These are phyloP conservation scores for Lasiodiplodia theobromae DNA, from an alignment of 2,329 filamentous ascomycete species.

Conservation along the genomic window DNA sequence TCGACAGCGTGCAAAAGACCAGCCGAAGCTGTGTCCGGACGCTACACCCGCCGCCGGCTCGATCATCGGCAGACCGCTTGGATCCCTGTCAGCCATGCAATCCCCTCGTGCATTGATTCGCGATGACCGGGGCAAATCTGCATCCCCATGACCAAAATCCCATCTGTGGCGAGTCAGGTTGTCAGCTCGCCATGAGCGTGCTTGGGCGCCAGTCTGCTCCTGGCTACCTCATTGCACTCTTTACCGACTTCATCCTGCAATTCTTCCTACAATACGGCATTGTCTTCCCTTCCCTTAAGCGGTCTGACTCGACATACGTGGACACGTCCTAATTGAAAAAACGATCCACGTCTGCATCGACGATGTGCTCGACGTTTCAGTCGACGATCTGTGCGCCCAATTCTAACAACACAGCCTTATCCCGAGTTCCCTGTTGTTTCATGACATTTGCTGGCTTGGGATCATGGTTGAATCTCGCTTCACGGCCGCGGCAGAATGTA, in stretches of 20 bases:
- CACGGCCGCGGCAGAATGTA: not conserved
- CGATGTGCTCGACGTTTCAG: not conserved
- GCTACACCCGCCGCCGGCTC: not conserved
- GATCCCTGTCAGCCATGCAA: conserved; percentile 4
- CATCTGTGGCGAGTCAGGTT: conserved; percentile 9
- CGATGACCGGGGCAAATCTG: conserved; percentile 10
- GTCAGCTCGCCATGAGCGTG: not conserved
- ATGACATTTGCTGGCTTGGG: not conserved
- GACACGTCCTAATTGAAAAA: not conserved
- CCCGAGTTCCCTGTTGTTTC: not conserved
- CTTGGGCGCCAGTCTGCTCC: not conserved
- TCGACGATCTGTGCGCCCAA: not conserved
- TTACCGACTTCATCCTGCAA: not conserved
- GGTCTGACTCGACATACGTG: conserved; percentile 6
- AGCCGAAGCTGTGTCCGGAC: conserved; percentile 1
- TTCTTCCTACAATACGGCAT: not conserved
- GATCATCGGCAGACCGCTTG: not conserved
- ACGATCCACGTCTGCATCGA: conserved; percentile 6
- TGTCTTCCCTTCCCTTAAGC: not conserved
- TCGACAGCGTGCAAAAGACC: not conserved
- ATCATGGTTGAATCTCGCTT: conserved; percentile 5
- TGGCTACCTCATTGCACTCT: not conserved
- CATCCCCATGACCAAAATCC: conserved; percentile 15
- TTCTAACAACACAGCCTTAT: not conserved
- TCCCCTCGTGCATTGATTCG: not conserved